Base-by-base conservation (phyloP, 140 eudicot species). In the Erigeron philadelphicus region DNA sequence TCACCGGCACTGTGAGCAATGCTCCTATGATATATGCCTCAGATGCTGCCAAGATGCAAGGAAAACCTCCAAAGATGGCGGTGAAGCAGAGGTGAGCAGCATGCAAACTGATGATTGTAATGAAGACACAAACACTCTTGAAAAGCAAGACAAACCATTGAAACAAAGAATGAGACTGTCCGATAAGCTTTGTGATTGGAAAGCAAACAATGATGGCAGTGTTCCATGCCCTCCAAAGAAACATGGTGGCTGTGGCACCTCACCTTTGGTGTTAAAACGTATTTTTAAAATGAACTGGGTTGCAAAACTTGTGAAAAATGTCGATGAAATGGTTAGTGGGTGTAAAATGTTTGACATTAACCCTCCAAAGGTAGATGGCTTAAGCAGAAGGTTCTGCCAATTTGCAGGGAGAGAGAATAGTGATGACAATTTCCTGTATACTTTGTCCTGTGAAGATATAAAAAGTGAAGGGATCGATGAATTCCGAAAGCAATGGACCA, bases 231-330 rank as follows among this genome's bases (percentile, higher is more conserved):
- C 92, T 2, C 95, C 93, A 72, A 80, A 69, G 80, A 85, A 80
- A 53, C 78, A 83, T 66, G 94, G 95, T 61, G 96, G 98, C 46
- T 93, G 98, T 79, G 92, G 94, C 16, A 81, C 75, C 79, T 79
- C 88, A n/a, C 56, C 77, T 42, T 80, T 93, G 66, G 74, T 80
- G 8, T 70, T 93, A 46, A 85, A 70, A 75, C 89, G 98, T 66
- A 93, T 89, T 75, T 93, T 93, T 62, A 93, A 93, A 75, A 86
- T 93, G 95, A 93, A 89, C 64, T 93, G 98, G 98, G 96, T 93
- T 65, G 98, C 98, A n/a, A 93, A 85, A 79, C 82, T 93, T 65
- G 95, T 87, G 66, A 93, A 93, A 83, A 86, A 86, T 80, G 91
- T 81, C 6, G 98, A 87, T 66, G 98, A 93, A 78, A 89, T 93